phyloP scores from a whole-genome alignment of 257 asterid species.

The Fraxinus anomala region DNA sequence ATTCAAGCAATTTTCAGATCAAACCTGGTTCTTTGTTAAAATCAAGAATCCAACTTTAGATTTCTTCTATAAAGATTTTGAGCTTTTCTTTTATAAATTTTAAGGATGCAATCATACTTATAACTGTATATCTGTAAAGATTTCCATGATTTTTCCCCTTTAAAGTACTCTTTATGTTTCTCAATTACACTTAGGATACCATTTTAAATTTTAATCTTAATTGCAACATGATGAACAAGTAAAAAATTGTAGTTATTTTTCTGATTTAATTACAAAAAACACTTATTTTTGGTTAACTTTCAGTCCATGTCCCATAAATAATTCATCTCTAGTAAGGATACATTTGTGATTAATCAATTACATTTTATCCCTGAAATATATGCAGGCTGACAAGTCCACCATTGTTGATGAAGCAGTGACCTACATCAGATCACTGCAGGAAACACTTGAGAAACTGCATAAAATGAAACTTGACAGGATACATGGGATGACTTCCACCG shows the following conservation, averaged over 20 bases:
- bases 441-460: conserved; percentile 33
- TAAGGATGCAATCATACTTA: not conserved
- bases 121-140: not conserved
- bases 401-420: conserved; percentile 43
- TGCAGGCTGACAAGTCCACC: conserved; percentile 44
- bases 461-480: conserved; percentile 40
- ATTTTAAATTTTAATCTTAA: not conserved
- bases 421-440: conserved; percentile 29
- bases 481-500: conserved; percentile 19
- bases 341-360: not conserved
- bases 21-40: not conserved
- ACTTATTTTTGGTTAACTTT: too few species aligned
- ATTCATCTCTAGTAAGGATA: not conserved
- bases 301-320: not conserved
- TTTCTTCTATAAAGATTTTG: not conserved
- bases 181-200: not conserved
- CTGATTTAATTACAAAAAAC: too few species aligned
- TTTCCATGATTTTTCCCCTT: not conserved
- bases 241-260: too few species aligned
- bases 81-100: not conserved
- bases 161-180: not conserved
- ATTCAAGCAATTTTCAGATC: not conserved
- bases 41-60: not conserved
- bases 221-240: not conserved
- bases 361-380: not conserved